Evolutionary conservation across 805 yeast species (phyloP), one percentile per base, ranked within the genome.

Genomic region (Spencermartinsiella europaea): DNA sequence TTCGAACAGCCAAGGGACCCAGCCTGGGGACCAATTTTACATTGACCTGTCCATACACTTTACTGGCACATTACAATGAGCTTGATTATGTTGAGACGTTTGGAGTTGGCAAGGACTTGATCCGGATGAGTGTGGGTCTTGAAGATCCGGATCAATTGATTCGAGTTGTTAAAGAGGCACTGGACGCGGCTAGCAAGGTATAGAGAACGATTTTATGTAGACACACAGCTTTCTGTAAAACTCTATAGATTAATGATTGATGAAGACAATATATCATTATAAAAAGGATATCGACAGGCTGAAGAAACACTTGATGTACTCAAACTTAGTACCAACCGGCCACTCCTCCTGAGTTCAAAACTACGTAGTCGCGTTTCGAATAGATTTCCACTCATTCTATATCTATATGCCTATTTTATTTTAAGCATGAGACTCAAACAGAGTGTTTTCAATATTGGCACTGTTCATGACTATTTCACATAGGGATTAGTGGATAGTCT

Each of bases 21-120:
- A 83, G 93, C 14, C 73, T 89, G 54, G 96, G 96, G 10, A 87
- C 96, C 0, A 89, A 85, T 66, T 86, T 87, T 68, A 83, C 95
- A 0, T 70, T 89, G 56, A 89, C 89, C 3, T 89, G 95, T 62
- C 96, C 97, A 5, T 90, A 90, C 65, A 76, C 95, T 4, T 77
- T 90, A 40, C 71, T 90, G 49, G 95, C 95, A 2, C 96, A 89
- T 63, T 87, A 80, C 64, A 74, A 72, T 45, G 96, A 89, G 64
- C 67, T 88, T 47, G 91, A 86, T 49, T 88, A 81, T 58, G 82
- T 85, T 19, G 85, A 76, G 42, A 70, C 79, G 56, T 89, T 87
- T 82, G 95, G 93, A 1, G 86, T 89, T 27, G 95, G 86, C 60
- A 70, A 80, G 49, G 75, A 83, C 60, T 67, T 90, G 51, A 80